Conservation (phyloP, 2,329 filamentous ascomycete genomes). For the Meredithiella fracta region DNA sequence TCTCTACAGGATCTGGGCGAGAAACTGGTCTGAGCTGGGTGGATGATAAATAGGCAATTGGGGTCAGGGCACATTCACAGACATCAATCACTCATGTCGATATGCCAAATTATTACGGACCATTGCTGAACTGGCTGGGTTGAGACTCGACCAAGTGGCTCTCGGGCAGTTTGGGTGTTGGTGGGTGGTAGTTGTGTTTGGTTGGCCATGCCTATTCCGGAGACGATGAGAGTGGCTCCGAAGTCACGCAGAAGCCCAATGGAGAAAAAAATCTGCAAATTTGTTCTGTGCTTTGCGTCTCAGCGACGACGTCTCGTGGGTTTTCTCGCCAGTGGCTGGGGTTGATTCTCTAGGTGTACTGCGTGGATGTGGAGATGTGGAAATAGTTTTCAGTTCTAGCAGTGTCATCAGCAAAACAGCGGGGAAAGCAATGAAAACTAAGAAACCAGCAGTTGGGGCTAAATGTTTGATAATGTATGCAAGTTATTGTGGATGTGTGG, state of each 20-base stretch:
- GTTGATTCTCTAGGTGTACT: not conserved
- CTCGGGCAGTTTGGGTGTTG: too few relatives aligned
- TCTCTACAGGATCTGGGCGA: too few relatives aligned
- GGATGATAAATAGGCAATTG: too few relatives aligned
- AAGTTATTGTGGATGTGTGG: too few relatives aligned
- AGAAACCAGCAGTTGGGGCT: too few relatives aligned
- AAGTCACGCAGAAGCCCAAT: not conserved
- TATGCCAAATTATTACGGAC: too few relatives aligned
- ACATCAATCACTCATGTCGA: too few relatives aligned
- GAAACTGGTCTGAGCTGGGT: too few relatives aligned
- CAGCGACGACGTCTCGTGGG: not conserved
- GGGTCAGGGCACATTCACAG: too few relatives aligned
- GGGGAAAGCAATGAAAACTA: not conserved
- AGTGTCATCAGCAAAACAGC: not conserved
- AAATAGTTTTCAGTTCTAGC: not conserved
- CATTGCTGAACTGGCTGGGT: too few relatives aligned
- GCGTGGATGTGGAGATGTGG: not conserved
- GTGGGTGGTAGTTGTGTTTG: slow-evolving; percentile 8
- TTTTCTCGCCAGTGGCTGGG: not conserved
- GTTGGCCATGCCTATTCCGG: slow-evolving; percentile 6
- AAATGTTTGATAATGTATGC: too few relatives aligned
- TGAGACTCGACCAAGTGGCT: too few relatives aligned
- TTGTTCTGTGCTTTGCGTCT: not conserved
- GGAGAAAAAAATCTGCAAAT: not conserved
- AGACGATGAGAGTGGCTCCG: not conserved